Percentiles rank a stretch among this genome's conserved stretches.
Conservation (phyloP, 208 protist species). For the Trypanosoma mega region DNA sequence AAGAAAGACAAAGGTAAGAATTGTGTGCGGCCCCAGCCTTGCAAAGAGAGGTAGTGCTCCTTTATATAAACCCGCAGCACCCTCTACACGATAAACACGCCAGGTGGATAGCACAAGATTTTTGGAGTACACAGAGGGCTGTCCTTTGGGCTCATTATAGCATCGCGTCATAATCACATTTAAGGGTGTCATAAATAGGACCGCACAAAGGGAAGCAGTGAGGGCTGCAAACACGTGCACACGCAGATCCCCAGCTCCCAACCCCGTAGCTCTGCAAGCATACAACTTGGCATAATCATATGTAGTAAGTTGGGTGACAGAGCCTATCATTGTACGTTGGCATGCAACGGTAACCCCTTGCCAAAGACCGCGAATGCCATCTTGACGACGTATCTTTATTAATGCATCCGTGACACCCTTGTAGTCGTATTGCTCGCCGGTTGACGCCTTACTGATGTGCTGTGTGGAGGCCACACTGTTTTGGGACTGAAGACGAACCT, state of each 20-base stretch:
- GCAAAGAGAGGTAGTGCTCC: constrained; percentile 50
- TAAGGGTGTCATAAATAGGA: constrained; percentile 51
- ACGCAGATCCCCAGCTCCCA: constrained; percentile 30
- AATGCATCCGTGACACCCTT: constrained; percentile 39
- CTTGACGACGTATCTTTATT: constrained; percentile 30
- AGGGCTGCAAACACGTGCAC: constrained; percentile 48
- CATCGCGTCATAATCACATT: constrained; percentile 69
- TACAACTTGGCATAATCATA: constrained; percentile 51
- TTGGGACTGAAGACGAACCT: constrained; percentile 71
- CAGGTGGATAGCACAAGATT: constrained; percentile 30
- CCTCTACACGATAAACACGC: constrained; percentile 58
- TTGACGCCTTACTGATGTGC: constrained; percentile 28
- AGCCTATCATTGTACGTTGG: constrained; percentile 49
- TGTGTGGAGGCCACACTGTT: constrained; percentile 29
- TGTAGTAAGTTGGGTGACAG: constrained; percentile 40
- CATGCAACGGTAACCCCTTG: constrained; percentile 36
- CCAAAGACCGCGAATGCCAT: constrained; percentile 50
- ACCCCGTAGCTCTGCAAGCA: constrained; percentile 15
- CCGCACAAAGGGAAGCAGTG: constrained; percentile 30
- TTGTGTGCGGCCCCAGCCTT: constrained; percentile 60
- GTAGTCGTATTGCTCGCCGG: constrained; percentile 59
- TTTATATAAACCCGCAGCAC: constrained; percentile 72
- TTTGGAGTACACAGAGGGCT: constrained; percentile 27
- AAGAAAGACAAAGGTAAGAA: constrained; percentile 56
- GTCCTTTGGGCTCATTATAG: constrained; percentile 39